These are phyloP conservation scores for Phellopilus nigrolimitatus DNA, from an alignment of 1,284 basidiomycete species.

Conservation along the genomic window DNA sequence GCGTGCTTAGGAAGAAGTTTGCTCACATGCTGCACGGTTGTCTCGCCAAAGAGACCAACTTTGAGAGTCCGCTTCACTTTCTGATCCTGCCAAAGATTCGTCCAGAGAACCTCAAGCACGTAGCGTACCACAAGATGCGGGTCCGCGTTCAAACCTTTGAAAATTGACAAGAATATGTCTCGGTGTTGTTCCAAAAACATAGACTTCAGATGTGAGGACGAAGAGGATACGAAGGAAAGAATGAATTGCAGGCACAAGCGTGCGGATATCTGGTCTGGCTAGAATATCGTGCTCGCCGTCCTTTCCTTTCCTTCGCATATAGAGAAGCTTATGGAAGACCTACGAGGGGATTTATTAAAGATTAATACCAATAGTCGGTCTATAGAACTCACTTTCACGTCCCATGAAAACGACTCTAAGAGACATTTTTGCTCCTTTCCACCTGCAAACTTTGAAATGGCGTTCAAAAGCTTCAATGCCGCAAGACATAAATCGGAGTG, in stretches of 20 bases:
- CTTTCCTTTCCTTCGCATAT: constrained; percentile 61
- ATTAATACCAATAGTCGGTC: constrained; percentile 11
- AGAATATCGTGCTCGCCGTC: constrained; percentile 35
- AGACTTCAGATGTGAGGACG: constrained; percentile 50
- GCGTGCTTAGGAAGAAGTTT: background rate
- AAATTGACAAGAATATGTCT: constrained; percentile 56
- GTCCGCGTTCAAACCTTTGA: constrained; percentile 65
- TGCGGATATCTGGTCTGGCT: constrained; percentile 57
- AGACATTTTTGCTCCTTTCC: constrained; percentile 58
- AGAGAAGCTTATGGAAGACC: constrained; percentile 61
- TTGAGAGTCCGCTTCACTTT: constrained; percentile 68
- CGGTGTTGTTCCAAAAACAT: constrained; percentile 64
- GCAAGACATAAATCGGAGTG: constrained; percentile 61
- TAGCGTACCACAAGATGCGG: constrained; percentile 49
- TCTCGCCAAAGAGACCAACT: constrained; percentile 61
- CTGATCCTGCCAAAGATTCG: constrained; percentile 63
- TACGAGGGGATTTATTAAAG: constrained; percentile 28
- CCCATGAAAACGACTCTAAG: constrained; percentile 69
- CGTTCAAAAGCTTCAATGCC: constrained; percentile 57
- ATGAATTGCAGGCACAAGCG: constrained; percentile 61
- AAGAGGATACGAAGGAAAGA: constrained; percentile 59
- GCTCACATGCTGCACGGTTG: constrained; percentile 53
- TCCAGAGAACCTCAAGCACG: constrained; percentile 64
- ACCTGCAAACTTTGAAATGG: constrained; percentile 56
- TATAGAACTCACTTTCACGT: constrained; percentile 50